phyloP scores from a whole-genome alignment of 257 asterid species.

The Catharanthus roseus region DNA sequence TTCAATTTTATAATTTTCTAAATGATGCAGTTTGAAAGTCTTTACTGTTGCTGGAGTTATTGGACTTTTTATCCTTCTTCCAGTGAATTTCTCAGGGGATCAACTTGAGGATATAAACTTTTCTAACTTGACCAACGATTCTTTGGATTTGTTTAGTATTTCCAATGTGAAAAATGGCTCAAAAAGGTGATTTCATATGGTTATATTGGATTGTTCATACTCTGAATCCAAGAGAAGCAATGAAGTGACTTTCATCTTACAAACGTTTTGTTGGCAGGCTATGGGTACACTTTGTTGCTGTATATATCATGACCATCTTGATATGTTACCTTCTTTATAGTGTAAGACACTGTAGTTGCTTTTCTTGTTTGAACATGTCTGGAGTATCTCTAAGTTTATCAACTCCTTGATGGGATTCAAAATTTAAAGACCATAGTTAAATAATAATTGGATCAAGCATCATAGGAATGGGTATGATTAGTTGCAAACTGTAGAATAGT shows the following conservation, averaged over 20 bases:
- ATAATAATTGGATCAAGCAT: not conserved
- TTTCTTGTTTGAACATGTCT: not conserved
- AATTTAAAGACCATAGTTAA: too few relatives aligned
- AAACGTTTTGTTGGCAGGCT: conserved; percentile 24
- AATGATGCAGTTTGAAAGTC: conserved; percentile 27
- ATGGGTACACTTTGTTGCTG: conserved; percentile 36
- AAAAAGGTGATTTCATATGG: conserved; percentile 22
- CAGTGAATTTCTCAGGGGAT: conserved; percentile 34
- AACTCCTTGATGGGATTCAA: not conserved
- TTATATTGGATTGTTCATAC: not conserved
- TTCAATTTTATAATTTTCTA: not conserved
- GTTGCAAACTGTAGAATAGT: not conserved
- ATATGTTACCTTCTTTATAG: conserved; percentile 28
- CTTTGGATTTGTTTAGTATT: conserved; percentile 33
- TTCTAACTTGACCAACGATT: conserved; percentile 14
- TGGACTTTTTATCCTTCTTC: conserved; percentile 32
- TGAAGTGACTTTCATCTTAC: not conserved
- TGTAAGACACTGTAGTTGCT: conserved; percentile 22
- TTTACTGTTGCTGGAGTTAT: conserved; percentile 26
- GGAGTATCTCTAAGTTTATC: not conserved
- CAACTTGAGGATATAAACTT: conserved; percentile 22
- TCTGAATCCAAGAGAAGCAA: not conserved
- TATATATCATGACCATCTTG: conserved; percentile 25
- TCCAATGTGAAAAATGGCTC: conserved; percentile 30
- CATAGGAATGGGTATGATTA: too few relatives aligned